These are phyloP conservation scores for Yamadazyma diddensiae DNA, from an alignment of 1,139 yeast genomes.

Conservation along the genomic window DNA sequence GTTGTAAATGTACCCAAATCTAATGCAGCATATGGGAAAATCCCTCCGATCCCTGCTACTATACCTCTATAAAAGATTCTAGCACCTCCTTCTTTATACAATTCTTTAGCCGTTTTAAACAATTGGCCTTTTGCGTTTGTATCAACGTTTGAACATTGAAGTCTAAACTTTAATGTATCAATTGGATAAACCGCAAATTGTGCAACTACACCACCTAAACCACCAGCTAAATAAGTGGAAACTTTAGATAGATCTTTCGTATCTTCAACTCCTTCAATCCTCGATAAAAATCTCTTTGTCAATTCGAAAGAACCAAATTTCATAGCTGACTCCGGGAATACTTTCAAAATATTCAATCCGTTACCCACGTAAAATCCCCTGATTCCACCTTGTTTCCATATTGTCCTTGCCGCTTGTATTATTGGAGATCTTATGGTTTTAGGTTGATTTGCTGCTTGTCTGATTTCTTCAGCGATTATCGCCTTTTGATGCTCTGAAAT, in stretches of 20 bases:
- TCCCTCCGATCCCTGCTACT: constrained; percentile 84
- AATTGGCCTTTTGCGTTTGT: constrained; percentile 59
- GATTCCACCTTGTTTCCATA: constrained; percentile 88
- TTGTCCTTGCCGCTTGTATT: constrained; percentile 73
- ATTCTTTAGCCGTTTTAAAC: constrained; percentile 64
- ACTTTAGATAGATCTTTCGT: constrained; percentile 68
- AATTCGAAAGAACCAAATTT: constrained; percentile 95
- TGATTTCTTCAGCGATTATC: constrained; percentile 30
- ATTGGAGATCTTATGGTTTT: constrained; percentile 62
- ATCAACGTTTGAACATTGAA: constrained; percentile 74
- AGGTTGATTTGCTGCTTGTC: constrained; percentile 15
- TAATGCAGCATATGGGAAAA: constrained; percentile 95
- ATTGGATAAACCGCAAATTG: constrained; percentile 93
- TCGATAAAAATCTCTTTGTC: constrained; percentile 73
- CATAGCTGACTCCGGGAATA: constrained; percentile 96
- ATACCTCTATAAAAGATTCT: constrained; percentile 82
- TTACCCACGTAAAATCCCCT: constrained; percentile 90
- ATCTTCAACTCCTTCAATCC: constrained; percentile 73
- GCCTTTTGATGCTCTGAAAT: constrained; percentile 31
- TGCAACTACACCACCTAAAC: constrained; percentile 90
- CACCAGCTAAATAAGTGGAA: constrained; percentile 90
- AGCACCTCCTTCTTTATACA: constrained; percentile 79
- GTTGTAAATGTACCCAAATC: constrained; percentile 93
- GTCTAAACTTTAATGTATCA: constrained; percentile 87
- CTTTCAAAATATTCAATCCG: constrained; percentile 89